Base-by-base conservation (phyloP, 805 yeast genomes). In the Komagataella kurtzmanii region DNA sequence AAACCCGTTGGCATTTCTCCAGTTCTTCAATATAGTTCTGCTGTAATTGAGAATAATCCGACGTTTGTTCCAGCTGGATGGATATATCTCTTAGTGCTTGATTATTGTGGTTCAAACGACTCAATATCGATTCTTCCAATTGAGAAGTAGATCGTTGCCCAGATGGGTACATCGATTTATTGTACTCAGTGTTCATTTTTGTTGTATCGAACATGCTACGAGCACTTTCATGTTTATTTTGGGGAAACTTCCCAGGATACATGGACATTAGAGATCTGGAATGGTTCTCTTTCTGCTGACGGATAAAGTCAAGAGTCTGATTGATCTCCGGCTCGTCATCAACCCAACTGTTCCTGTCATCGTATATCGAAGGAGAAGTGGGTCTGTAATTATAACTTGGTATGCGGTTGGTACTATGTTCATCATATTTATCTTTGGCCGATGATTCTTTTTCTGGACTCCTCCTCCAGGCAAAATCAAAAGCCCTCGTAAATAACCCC, bases 1-100 rank as follows among this genome's bases (percentile, higher is more conserved):
- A 67, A 49, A 69, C 61, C 3, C 51, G 52, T 53, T 62, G 63
- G 17, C 63, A 60, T 19, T 57, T 61, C 23, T 55, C 56, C 24
- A 67, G 54, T 52, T 70, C 72, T 3, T 56, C 56, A 3, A 67
- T 53, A 51, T 63, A 66, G 40, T 64, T 66, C 17, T 56, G 49
- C 52, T 59, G 58, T 46, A 70, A 54, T 23, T 57, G 50, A 3
- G 58, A 45, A 51, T 63, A 69, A 49, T 58, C 54, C 3, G 53
- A 45, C 17, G 40, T 30, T 30, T 30, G 40, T 30, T 30, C 40
- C 12, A 30, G 6, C 14, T 30, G 50, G 49, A 17, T 54, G 52
- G 48, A 57, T 55, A 8, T 50, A 36, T 19, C 44, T 44, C 17
- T 49, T 44, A 10, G 49, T 14, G 14, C 36, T 19, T 30, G 40